These are phyloP conservation scores for Lecanicillium sp. DNA, from an alignment of 2,329 filamentous ascomycete species.

Conservation along the genomic window DNA sequence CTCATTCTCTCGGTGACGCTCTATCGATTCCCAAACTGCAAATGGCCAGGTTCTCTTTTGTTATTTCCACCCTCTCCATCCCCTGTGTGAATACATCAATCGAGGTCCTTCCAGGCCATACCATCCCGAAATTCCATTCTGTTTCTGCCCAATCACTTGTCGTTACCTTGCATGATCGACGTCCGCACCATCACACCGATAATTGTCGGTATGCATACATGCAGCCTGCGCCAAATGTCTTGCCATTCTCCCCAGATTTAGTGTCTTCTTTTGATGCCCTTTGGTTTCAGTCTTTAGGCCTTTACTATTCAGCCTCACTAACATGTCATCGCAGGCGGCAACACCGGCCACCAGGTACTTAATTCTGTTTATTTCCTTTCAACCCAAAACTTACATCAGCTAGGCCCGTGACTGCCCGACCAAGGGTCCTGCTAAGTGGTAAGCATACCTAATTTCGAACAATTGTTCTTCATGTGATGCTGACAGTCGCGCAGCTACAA, in stretches of 20 bases:
- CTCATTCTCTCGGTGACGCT: background rate
- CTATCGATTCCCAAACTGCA: background rate
- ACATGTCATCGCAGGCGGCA: constrained; percentile 14
- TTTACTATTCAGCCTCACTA: constrained; percentile 3
- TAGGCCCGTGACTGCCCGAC: constrained; percentile 81
- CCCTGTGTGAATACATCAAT: too few relatives aligned
- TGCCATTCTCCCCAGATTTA: too few relatives aligned
- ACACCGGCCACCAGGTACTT: constrained; percentile 17
- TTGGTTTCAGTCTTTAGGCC: background rate
- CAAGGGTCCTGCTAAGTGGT: constrained; percentile 78
- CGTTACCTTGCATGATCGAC: too few relatives aligned
- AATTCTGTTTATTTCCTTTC: background rate
- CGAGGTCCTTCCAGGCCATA: too few relatives aligned
- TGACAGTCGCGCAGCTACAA: constrained; percentile 57
- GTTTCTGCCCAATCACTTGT: background rate
- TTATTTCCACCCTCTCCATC: too few relatives aligned
- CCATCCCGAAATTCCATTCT: background rate
- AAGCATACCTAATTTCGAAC: constrained; percentile 24
- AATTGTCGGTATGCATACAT: background rate
- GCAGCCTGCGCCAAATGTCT: too few relatives aligned
- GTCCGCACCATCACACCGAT: too few relatives aligned
- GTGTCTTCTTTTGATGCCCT: too few relatives aligned
- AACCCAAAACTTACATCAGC: constrained; percentile 12
- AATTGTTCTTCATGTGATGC: constrained; percentile 7
- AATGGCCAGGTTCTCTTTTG: background rate